These are phyloP conservation scores for Tetragonia tetragonoides DNA, from an alignment of 148 eudicot species.

Conservation along the genomic window DNA sequence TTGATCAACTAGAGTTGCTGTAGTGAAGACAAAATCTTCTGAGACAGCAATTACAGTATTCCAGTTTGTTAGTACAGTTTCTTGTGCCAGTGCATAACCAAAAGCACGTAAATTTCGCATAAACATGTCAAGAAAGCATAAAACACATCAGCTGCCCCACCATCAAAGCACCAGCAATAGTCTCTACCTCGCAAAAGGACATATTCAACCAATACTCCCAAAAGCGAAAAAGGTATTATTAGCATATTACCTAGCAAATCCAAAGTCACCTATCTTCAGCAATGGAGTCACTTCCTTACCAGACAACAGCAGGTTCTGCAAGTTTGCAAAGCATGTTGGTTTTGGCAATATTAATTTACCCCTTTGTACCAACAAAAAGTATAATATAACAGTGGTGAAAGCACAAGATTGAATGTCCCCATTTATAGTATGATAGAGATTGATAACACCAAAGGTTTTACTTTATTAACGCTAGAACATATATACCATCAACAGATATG, in stretches of 20 bases:
- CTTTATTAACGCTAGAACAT: not conserved
- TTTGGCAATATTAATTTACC: not conserved
- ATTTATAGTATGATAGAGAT: not conserved
- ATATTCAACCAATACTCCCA: not conserved
- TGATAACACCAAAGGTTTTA: not conserved
- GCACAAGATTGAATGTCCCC: not conserved
- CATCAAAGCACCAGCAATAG: not conserved
- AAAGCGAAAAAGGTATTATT: not conserved
- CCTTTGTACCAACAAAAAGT: not conserved
- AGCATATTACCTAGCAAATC: conserved; percentile 52
- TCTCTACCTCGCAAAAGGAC: not conserved
- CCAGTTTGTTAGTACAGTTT: not conserved
- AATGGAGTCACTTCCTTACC: conserved; percentile 40
- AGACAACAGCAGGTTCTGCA: conserved; percentile 52
- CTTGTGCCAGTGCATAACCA: not conserved
- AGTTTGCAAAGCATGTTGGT: conserved; percentile 3
- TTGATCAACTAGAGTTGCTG: not conserved
- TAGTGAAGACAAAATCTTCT: not conserved
- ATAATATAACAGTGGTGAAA: not conserved
- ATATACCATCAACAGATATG: not conserved
- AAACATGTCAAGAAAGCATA: not conserved
- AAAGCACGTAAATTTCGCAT: not conserved
- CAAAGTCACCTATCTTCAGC: conserved; percentile 64
- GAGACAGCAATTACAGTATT: not conserved
- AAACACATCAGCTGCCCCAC: not conserved